Base-by-base conservation (phyloP, 169 alveolate genomes). In the Plasmodium vivax region DNA sequence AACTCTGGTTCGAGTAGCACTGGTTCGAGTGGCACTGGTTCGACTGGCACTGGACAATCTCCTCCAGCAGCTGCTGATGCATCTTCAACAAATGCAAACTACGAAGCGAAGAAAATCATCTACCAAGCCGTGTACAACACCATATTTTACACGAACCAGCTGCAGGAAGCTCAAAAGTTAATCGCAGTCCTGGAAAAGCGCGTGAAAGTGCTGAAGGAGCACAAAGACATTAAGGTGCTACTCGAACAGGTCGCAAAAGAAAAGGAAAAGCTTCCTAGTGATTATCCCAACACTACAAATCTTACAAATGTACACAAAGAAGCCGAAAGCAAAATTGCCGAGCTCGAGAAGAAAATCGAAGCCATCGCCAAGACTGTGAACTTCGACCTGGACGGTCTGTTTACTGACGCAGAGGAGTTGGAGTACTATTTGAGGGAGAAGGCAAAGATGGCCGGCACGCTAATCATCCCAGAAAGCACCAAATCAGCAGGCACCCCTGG, bases 361-460 rank as follows among this genome's bases (percentile, higher is more conserved):
- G 82, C 80, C 8, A 87, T 87, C 23, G 93, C 93, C 27, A 87
- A 87, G 8, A 87, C 80, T 41, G 72, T 87, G 32, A 51, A 51
- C 79, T 77, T 87, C 56, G 32, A 87, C 12, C 54, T 87, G 38
- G 87, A 51, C 9, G 81, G 93, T 12, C 19, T 87, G 45, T 75
- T 87, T 71, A 56, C 81, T 5, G 72, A 87, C 45, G 43, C 87
- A 12, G 30, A 47, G 27, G 93, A 87, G 77, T 87, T 77, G 32
- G 93, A 87, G n/a, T 87, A 75, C 12, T 87, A 75, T 54, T 47
- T 75, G 81, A 74, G 85, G 82, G 93, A 87, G 71, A 87, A 87
- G 72, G 71, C n/a, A 47, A 87, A 87, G 41, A 23, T 47, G 34
- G n/a, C 54, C 0, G 38, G 34, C 1, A 72, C 36, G 9, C 23